Evolutionary conservation across 169 alveolate species (phyloP).

Genomic region (Cryptosporidium meleagridis): DNA sequence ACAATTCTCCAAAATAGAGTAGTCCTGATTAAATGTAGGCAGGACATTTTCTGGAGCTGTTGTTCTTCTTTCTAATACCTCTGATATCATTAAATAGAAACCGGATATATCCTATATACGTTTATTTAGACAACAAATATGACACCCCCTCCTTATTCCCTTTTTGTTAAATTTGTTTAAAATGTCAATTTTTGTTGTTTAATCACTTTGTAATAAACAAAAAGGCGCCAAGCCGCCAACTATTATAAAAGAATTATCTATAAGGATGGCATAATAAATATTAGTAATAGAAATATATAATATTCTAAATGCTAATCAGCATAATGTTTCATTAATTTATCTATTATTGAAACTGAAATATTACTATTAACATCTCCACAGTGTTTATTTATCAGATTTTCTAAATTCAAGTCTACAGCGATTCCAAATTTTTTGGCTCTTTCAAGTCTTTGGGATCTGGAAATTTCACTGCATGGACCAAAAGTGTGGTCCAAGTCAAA

Average conservation of each 20-base stretch:
- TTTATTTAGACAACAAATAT: background rate
- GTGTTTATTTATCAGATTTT: background rate
- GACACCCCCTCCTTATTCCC: background rate
- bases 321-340: constrained; percentile 15
- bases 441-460: constrained; percentile 42
- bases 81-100: constrained; percentile 9
- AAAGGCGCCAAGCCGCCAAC: constrained; percentile 7
- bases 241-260: background rate
- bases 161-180: background rate
- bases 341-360: constrained; percentile 9
- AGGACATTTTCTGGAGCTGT: constrained; percentile 54
- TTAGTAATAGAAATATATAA: background rate
- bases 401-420: background rate
- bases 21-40: constrained; percentile 17
- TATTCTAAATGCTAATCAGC: background rate
- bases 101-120: background rate
- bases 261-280: background rate
- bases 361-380: background rate
- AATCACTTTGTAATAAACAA: background rate
- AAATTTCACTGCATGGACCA: constrained; percentile 63
- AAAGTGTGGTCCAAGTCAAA: constrained; percentile 32
- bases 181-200: background rate
- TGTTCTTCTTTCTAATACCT: constrained; percentile 12
- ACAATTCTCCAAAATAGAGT: constrained; percentile 20
- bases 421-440: constrained; percentile 51